Evolutionary conservation across 2,329 filamentous ascomycete species (phyloP), one percentile per base, ranked within the genome.

Genomic region (Aspergillus pseudoterreus): DNA sequence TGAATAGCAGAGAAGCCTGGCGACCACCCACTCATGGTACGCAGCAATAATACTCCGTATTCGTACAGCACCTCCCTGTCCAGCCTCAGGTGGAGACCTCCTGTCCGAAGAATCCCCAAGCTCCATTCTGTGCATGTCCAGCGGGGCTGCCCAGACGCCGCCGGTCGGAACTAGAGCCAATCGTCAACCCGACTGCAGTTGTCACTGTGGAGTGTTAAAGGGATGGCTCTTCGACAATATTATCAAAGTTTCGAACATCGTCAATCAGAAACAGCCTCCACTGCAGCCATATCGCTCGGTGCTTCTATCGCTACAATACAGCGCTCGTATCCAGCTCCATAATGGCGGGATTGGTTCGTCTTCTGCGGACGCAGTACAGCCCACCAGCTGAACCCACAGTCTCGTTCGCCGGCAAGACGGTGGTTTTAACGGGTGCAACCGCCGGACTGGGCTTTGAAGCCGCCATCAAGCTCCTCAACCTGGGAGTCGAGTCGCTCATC

Each of bases 361-460:
- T 69, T 12, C 57, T 68, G 9, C 64, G 60, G 45, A 63, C 60
- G 49, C 65, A 66, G 50, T 67, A 62, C 33, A 68, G 62, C 27
- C 66, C 67, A 2, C 74, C 72, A 0, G 56, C 60, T 24, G 68
- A 76, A 36, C 68, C 71, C 19, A 65, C 52, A 14, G 56, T 65
- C 43, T 73, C 72, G 1, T 74, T 79, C 44, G 68, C 66, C 8
- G 72, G 73, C 11, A 75, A 75, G 56, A 77, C 73, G 0, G 71
- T 79, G 3, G 64, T 81, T 8, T 59, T 80, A 14, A 80, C 78
- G 6, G 78, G 78, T 19, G 75, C 75, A 9, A 81, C 77, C 39
- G 71, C 73, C 2, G 79, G 79, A 4, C 63, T 82, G 12, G 79
- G 79, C 0, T 70, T 77, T 19, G 75, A 78, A 57, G 75, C 78